Percentiles rank a stretch among this genome's conserved stretches.
These are phyloP conservation scores for Lolium perenne DNA, from an alignment of 176 grass and related monocot genomes.

Conservation along the genomic window DNA sequence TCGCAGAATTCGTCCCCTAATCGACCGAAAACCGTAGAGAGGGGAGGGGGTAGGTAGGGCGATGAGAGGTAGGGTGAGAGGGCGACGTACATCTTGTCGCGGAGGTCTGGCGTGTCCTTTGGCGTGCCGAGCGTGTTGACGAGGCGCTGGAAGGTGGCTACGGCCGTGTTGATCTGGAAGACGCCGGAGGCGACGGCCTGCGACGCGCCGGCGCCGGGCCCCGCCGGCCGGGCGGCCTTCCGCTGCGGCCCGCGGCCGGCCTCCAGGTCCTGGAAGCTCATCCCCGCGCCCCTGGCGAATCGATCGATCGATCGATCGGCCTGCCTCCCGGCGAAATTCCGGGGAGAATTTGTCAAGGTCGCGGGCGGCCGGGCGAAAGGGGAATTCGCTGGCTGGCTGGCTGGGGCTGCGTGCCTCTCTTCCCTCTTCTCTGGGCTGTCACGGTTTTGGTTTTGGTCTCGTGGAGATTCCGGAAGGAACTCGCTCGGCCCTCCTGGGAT, in stretches of 20 bases:
- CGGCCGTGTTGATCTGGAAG: conserved; percentile 94
- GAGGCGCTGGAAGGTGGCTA: conserved; percentile 85
- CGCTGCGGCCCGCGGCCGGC: conserved; percentile 55
- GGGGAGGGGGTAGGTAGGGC: neutral
- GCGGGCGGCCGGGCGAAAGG: conserved; percentile 12
- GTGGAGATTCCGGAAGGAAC: conserved; percentile 41
- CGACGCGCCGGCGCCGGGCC: conserved; percentile 44
- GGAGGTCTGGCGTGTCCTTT: conserved; percentile 94
- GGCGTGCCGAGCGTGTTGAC: conserved; percentile 97
- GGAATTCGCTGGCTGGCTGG: neutral
- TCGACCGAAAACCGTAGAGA: neutral
- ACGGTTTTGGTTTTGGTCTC: conserved; percentile 12
- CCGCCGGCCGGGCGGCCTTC: neutral
- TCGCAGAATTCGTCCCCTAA: neutral
- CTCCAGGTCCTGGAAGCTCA: conserved; percentile 99
- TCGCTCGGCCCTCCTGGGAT: no score
- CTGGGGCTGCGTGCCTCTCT: neutral
- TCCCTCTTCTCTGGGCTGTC: conserved; percentile 1
- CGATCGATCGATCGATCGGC: conserved; percentile 15
- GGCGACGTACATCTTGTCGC: conserved; percentile 73
- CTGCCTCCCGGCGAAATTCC: neutral
- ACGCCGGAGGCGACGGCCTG: conserved; percentile 85
- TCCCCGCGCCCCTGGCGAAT: conserved; percentile 27
- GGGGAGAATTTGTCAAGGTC: neutral
- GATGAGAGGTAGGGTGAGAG: no score